These are phyloP conservation scores for Phytophthora boehmeriae DNA, from an alignment of 352 stramenopile species.

Conservation along the genomic window DNA sequence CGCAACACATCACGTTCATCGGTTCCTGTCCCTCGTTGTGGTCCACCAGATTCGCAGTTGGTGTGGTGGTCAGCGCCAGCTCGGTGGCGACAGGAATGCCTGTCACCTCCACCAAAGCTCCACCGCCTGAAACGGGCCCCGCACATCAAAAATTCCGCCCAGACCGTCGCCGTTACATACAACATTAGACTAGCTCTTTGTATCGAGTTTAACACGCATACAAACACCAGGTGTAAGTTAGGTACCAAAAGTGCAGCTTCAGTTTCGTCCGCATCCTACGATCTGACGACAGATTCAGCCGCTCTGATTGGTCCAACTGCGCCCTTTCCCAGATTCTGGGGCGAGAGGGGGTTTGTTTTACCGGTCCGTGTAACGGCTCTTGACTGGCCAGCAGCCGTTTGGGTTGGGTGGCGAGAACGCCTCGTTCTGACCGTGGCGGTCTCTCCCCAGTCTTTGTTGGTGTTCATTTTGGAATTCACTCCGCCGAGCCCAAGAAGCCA, in stretches of 20 bases:
- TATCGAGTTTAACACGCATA: background rate
- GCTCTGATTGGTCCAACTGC: background rate
- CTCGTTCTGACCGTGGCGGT: too few relatives aligned
- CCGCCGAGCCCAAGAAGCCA: constrained; percentile 47
- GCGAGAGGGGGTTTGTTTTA: background rate
- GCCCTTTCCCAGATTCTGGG: constrained; percentile 6
- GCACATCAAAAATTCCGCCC: background rate
- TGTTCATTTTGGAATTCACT: constrained; percentile 87
- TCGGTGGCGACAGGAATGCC: background rate
- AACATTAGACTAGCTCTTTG: background rate
- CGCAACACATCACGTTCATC: background rate
- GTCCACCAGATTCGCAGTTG: background rate
- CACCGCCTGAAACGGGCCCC: background rate
- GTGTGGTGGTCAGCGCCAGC: background rate
- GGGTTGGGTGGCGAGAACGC: constrained; percentile 16
- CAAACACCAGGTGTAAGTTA: background rate
- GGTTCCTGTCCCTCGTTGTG: background rate
- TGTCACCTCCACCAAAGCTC: background rate
- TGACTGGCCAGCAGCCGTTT: constrained; percentile 41
- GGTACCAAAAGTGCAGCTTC: constrained; percentile 1
- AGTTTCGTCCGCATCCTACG: background rate
- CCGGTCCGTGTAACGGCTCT: background rate
- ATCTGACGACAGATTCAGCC: background rate
- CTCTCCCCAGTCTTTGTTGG: background rate
- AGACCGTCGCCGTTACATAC: too few relatives aligned